Evolutionary conservation across 768 basidiomycete species (phyloP).

Genomic region (Leccinum broughii): DNA sequence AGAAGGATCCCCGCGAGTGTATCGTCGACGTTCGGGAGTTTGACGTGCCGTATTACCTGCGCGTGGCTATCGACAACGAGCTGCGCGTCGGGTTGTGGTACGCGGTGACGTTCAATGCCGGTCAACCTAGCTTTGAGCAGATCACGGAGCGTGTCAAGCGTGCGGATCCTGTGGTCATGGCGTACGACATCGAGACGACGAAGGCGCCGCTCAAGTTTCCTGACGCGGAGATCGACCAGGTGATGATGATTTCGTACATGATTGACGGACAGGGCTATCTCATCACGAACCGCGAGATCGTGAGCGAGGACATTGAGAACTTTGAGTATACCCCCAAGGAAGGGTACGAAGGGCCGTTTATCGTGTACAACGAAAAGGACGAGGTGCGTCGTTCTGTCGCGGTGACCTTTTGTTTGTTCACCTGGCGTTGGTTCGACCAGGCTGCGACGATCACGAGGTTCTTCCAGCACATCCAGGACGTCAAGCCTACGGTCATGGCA

Average conservation of each 20-base stretch:
- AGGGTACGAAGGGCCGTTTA: constrained; percentile 96
- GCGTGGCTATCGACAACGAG: constrained; percentile 99
- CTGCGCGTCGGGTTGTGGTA: constrained; percentile 99
- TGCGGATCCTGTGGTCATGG: constrained; percentile 99
- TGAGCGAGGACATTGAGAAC: constrained; percentile 95
- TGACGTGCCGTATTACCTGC: constrained; percentile 96
- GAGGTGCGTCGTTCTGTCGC: constrained; percentile 54
- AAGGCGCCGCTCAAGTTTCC: constrained; percentile 99
- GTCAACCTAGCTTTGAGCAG: constrained; percentile 69
- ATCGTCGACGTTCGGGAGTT: constrained; percentile 95
- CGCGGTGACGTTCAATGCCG: constrained; percentile 76
- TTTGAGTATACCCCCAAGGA: constrained; percentile 99
- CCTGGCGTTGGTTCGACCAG: constrained; percentile 39
- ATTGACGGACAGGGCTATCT: constrained; percentile 96
- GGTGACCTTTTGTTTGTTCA: neutral
- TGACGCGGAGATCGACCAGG: constrained; percentile 92
- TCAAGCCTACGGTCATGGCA: constrained; percentile 95
- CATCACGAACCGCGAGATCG: constrained; percentile 97
- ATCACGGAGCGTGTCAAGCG: constrained; percentile 90
- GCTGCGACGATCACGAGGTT: constrained; percentile 80
- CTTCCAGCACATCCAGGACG: constrained; percentile 91
- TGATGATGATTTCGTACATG: constrained; percentile 99
- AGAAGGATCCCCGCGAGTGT: constrained; percentile 84
- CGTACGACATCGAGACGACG: constrained; percentile 97
- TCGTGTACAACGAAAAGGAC: constrained; percentile 89